phyloP scores from a whole-genome alignment of 768 basidiomycete genomes.

The Tulasnella calospora region DNA sequence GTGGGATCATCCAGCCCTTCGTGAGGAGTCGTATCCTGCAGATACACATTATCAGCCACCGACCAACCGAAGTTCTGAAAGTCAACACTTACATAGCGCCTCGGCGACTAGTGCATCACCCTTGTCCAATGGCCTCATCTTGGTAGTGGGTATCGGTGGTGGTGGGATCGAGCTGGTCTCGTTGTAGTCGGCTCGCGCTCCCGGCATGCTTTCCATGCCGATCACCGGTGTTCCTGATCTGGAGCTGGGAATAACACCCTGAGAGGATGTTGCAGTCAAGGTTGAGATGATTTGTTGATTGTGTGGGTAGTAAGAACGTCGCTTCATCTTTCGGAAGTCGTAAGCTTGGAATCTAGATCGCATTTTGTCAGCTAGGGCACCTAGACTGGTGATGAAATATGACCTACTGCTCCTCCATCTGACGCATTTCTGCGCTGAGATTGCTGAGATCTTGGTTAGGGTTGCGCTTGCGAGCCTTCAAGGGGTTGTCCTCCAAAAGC shows the following conservation, averaged over 20 bases:
- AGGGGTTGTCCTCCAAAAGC: slow-evolving; percentile 89
- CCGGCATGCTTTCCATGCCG: slow-evolving; percentile 20
- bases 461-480: slow-evolving; percentile 91
- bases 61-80: neutral
- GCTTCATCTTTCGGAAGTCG: slow-evolving; percentile 87
- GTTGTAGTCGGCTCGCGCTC: slow-evolving; percentile 17
- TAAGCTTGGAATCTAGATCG: slow-evolving; percentile 74
- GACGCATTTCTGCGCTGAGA: slow-evolving; percentile 84
- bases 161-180: slow-evolving; percentile 17
- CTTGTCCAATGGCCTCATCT: slow-evolving; percentile 28
- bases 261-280: slow-evolving; percentile 46
- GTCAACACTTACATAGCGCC: slow-evolving; percentile 4
- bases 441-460: slow-evolving; percentile 81
- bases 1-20: neutral
- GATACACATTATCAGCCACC: neutral
- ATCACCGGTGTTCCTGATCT: slow-evolving; percentile 26
- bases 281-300: slow-evolving; percentile 64
- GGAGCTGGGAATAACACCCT: slow-evolving; percentile 15
- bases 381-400: neutral
- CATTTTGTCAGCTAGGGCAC: neutral
- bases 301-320: slow-evolving; percentile 85
- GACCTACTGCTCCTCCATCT: slow-evolving; percentile 94
- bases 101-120: slow-evolving; percentile 21
- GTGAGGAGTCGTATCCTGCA: neutral
- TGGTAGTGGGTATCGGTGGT: slow-evolving; percentile 25